Evolutionary conservation across 495 filamentous ascomycete genomes (phyloP), one percentile per base, ranked within the genome.

Genomic region (Sporormia fimetaria): DNA sequence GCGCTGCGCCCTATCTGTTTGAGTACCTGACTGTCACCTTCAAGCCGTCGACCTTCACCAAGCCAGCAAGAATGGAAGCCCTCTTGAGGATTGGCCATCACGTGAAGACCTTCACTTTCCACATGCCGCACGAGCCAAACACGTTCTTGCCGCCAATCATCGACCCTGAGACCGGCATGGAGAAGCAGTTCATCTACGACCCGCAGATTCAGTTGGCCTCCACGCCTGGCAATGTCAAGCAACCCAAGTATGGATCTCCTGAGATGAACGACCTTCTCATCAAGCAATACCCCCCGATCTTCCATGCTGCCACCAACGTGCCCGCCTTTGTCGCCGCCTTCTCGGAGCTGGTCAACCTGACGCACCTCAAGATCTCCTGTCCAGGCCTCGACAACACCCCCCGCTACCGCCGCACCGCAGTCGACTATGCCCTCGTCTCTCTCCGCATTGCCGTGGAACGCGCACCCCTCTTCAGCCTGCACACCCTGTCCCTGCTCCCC

Each of bases 221-320:
- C 8, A 42, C 49, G 4, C 8, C 40, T 9, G 48, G 42, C 7
- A 51, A 52, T 34, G 55, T 37, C 39, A 57, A 44, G 58, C 47
- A 58, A 62, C 74, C 75, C 29, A 83, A 77, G 54, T 87, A 86
- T 54, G 79, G 72, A 26, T 69, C 64, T 52, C 74, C 53, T 72
- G 76, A 67, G 40, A 67, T 71, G 59, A 71, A 65, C 32, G 78
- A 84, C 54, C 62, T 87, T 32, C 68, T 87, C 25, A 78, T 81
- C 24, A 71, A 80, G 51, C 83, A 87, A 57, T 87, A 85, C 51
- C 78, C 80, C 24, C 78, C 83, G 5, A 61, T 87, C 5, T 90
- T 87, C 63, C 83, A 87, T 51, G 78, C 82, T 3, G 81, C 83
- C n/a, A 83, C 80, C 33, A 84, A 90, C 51, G 74, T 87, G 9